Conservation (phyloP, 495 filamentous ascomycete species). For the Penicillium lividum region DNA sequence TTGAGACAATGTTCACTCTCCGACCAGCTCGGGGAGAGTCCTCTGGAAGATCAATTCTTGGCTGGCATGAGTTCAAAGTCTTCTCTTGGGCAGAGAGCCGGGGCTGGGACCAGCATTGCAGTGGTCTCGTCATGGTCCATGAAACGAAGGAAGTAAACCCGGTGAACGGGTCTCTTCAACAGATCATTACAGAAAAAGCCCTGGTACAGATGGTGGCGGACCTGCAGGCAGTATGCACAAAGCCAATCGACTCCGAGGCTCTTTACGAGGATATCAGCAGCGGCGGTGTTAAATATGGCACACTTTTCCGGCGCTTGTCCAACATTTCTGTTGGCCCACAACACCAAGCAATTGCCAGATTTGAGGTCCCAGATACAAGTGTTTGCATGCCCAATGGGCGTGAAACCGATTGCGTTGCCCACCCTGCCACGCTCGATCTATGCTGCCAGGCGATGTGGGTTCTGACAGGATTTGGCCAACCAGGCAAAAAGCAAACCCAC, state of each 20-base stretch:
- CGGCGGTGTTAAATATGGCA: constrained; percentile 42
- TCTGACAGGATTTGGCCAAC: constrained; percentile 24
- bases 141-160: constrained; percentile 33
- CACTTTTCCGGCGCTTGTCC: constrained; percentile 31
- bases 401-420: constrained; percentile 45
- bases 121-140: constrained; percentile 34
- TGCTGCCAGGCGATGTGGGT: constrained; percentile 42
- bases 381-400: constrained; percentile 48
- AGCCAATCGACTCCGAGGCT: constrained; percentile 10
- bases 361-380: constrained; percentile 46
- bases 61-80: constrained; percentile 47
- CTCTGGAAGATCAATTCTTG: constrained; percentile 28
- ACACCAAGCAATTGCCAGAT: constrained; percentile 28
- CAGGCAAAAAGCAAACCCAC: constrained; percentile 16
- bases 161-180: constrained; percentile 23
- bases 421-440: constrained; percentile 48
- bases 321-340: constrained; percentile 23
- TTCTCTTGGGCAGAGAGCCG: constrained; percentile 36
- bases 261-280: constrained; percentile 27
- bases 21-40: constrained; percentile 24
- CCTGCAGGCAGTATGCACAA: constrained; percentile 14
- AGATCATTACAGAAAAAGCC: neutral
- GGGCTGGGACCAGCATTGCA: constrained; percentile 46
- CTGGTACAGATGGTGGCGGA: constrained; percentile 4
- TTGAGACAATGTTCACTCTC: constrained; percentile 35